These are phyloP conservation scores for Chlamydomonas eustigma DNA, from an alignment of 139 green algal species.

Conservation along the genomic window DNA sequence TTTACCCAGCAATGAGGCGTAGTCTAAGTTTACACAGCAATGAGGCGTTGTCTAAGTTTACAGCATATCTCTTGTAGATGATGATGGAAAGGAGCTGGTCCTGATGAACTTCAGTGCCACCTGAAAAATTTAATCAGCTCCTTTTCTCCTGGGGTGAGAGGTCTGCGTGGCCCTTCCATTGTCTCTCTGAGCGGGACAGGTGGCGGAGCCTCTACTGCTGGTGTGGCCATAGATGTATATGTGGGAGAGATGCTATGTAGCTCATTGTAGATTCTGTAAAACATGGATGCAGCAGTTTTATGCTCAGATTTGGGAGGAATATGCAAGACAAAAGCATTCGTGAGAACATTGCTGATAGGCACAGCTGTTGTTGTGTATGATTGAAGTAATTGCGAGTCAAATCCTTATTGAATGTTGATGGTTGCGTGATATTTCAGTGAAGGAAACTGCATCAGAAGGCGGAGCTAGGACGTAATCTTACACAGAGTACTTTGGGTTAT, in stretches of 20 bases:
- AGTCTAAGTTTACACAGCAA: background rate
- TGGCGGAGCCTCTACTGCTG: background rate
- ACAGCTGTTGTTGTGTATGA: too few relatives aligned
- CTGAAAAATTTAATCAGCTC: background rate
- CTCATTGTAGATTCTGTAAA: background rate
- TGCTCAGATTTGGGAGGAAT: background rate
- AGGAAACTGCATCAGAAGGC: background rate
- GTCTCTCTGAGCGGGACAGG: background rate
- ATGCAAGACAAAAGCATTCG: background rate
- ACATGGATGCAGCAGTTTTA: background rate
- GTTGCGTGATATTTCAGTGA: background rate
- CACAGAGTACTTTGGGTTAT: constrained; percentile 41
- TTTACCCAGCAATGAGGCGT: too few relatives aligned
- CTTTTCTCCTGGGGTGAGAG: background rate
- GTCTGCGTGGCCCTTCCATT: background rate
- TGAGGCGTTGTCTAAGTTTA: background rate
- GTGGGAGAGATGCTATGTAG: background rate
- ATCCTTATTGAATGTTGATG: background rate
- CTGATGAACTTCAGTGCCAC: background rate
- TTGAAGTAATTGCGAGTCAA: background rate
- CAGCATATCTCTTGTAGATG: background rate
- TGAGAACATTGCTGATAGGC: background rate
- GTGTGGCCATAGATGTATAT: background rate
- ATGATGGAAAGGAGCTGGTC: too few relatives aligned
- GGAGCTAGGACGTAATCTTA: too few relatives aligned